Evolutionary conservation across 2,329 filamentous ascomycete genomes (phyloP).

Genomic region (Lachnellula arida): DNA sequence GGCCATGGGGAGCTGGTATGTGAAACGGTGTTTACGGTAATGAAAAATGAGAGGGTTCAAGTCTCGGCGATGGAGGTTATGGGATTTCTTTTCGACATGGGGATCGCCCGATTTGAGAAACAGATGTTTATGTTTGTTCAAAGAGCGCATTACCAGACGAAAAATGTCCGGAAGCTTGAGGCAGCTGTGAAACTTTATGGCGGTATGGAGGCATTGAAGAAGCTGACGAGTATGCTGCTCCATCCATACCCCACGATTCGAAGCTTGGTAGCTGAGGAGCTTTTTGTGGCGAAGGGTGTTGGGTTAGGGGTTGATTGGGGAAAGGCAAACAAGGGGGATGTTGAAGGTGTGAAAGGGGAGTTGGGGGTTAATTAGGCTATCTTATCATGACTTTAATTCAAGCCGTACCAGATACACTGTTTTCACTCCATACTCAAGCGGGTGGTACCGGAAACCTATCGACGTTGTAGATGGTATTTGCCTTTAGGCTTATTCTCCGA

Average conservation of each 20-base stretch:
- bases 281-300: constrained; percentile 44
- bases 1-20: constrained; percentile 40
- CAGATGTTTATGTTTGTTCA: constrained; percentile 66
- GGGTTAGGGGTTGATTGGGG: constrained; percentile 48
- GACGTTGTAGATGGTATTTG: too few species aligned
- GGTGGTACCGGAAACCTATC: background rate
- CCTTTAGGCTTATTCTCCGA: too few species aligned
- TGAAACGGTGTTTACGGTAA: constrained; percentile 48
- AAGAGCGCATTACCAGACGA: constrained; percentile 76
- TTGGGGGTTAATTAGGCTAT: background rate
- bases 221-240: constrained; percentile 66
- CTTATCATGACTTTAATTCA: too few species aligned
- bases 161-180: constrained; percentile 75
- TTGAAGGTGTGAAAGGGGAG: constrained; percentile 4
- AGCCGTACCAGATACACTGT: too few species aligned
- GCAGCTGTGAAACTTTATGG: constrained; percentile 78
- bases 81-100: constrained; percentile 69
- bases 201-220: constrained; percentile 56
- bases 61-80: constrained; percentile 73
- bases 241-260: constrained; percentile 80
- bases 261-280: constrained; percentile 53
- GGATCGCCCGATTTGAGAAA: constrained; percentile 40
- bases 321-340: constrained; percentile 41
- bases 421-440: too few species aligned
- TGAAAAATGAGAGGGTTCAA: constrained; percentile 62